A percentile compares a stretch with the other conserved stretches of the same genome.
Evolutionary conservation across 2,329 filamentous ascomycete genomes (phyloP).

Genomic region (Nothophaeocryptopus gaeumannii): DNA sequence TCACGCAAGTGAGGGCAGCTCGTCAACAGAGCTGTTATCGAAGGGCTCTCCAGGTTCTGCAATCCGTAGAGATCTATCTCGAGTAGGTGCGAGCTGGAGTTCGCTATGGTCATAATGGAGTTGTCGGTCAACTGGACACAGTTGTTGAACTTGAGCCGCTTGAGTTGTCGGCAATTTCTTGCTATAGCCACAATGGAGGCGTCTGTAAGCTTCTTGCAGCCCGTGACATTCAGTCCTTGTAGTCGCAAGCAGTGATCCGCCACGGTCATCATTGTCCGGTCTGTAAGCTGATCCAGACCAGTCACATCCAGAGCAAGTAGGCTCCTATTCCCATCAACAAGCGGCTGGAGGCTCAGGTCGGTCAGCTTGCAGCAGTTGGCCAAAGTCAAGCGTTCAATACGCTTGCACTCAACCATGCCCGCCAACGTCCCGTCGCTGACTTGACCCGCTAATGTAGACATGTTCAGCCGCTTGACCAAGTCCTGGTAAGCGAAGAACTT

Average conservation of each 20-base stretch:
- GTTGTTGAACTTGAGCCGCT: conserved; percentile 93
- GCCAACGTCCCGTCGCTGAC: conserved; percentile 87
- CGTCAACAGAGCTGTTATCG: conserved; percentile 75
- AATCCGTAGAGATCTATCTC: conserved; percentile 95
- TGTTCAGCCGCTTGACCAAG: conserved; percentile 86
- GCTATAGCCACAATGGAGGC: conserved; percentile 80
- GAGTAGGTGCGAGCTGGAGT: conserved; percentile 85
- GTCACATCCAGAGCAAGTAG: conserved; percentile 90
- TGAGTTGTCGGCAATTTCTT: conserved; percentile 78
- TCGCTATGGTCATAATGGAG: conserved; percentile 79
- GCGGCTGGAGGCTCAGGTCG: conserved; percentile 74
- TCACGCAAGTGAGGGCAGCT: conserved; percentile 84
- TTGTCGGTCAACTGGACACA: conserved; percentile 80
- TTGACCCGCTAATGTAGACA: conserved; percentile 71
- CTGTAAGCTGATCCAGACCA: conserved; percentile 74
- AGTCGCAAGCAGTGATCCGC: conserved; percentile 78
- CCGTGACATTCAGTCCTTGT: conserved; percentile 90
- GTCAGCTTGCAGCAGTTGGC: conserved; percentile 85
- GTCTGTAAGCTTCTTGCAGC: conserved; percentile 79
- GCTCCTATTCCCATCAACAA: conserved; percentile 75
- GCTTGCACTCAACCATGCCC: conserved; percentile 78
- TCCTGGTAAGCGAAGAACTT: conserved; percentile 86
- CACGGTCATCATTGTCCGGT: conserved; percentile 72
- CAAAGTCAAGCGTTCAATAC: conserved; percentile 86
- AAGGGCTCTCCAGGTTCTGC: conserved; percentile 73